These are phyloP conservation scores for Dactylis glomerata DNA, from an alignment of 176 grass and related monocot species.

Conservation along the genomic window DNA sequence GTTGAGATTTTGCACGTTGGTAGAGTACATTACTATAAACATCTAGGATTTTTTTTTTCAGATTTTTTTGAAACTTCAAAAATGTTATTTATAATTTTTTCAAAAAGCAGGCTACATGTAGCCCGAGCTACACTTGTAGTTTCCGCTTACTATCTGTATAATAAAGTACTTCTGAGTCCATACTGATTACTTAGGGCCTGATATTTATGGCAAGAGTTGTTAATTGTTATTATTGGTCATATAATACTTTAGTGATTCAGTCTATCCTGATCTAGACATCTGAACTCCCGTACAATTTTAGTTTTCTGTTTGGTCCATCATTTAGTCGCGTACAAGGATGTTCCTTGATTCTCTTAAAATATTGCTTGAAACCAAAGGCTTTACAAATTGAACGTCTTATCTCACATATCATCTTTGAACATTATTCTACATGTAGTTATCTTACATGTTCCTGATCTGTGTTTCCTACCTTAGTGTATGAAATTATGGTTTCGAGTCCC, in stretches of 20 bases:
- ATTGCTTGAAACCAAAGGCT: background rate
- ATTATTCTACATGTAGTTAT: constrained; percentile 14
- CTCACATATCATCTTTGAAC: background rate
- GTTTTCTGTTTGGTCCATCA: background rate
- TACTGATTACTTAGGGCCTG: background rate
- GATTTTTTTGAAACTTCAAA: too few species aligned
- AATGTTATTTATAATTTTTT: too few species aligned
- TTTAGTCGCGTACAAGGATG: background rate
- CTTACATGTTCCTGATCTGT: background rate
- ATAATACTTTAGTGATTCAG: background rate
- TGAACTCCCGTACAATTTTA: constrained; percentile 14
- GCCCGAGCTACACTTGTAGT: too few species aligned
- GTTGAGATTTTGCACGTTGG: too few species aligned
- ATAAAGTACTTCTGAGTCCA: background rate
- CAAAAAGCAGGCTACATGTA: too few species aligned
- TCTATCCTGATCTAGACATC: constrained; percentile 3
- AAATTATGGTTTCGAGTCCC: constrained; percentile 8
- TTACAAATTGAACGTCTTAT: background rate
- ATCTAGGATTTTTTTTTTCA: too few species aligned
- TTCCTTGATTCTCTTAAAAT: constrained; percentile 8
- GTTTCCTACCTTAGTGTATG: background rate
- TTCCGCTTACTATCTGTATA: background rate
- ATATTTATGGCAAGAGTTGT: constrained; percentile 19
- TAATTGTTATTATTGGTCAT: background rate
- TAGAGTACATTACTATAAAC: too few species aligned